Evolutionary conservation across 495 filamentous ascomycete genomes (phyloP), one percentile per base, ranked within the genome.

Genomic region (Annulohypoxylon stygium): DNA sequence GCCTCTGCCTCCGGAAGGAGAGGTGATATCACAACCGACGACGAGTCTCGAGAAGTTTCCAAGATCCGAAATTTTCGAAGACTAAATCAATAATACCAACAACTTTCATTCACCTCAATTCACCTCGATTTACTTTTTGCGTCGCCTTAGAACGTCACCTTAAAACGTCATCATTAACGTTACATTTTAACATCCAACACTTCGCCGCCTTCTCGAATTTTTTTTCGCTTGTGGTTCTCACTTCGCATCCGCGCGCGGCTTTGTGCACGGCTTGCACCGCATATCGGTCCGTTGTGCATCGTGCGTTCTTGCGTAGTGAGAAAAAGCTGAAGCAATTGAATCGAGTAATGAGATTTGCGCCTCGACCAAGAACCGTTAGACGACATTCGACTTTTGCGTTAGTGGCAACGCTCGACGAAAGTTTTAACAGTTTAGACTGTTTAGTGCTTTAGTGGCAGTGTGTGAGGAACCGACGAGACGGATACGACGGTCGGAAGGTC

Each of bases 1-100:
- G 37, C 47, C 61, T 69, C 45, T 54, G 10, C 50, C 45, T 64
- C 60, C 53, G 60, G 43, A 26, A 61, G 65, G 54, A 65, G 60
- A 68, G 63, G 71, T 73, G 71, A 73, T 73, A 73, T 73, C 71
- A 69, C 53, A 71, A 61, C 7, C 23, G 50, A 36, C 25, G 26
- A 71, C 61, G 41, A 60, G 14, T 25, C 47, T 61, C 20, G 20
- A 60, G 61, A 63, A 54, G 64, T 41, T 9, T 43, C 34, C 18
- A 43, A 69, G 41, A 18, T 43, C 39, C 39, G 2, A 43, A 43
- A 3, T 43, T 43, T 43, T 34, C 39, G 53, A 65, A 34, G 33
- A 30, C 8, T 16, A 37, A n/a, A 70, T 16, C 26, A n/a, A 70
- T 11, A 61, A 51, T 43, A 61, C 18, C 30, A 20, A 53, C 45